Base-by-base conservation (phyloP, 352 stramenopile species). In the Phytophthora podocarpi region DNA sequence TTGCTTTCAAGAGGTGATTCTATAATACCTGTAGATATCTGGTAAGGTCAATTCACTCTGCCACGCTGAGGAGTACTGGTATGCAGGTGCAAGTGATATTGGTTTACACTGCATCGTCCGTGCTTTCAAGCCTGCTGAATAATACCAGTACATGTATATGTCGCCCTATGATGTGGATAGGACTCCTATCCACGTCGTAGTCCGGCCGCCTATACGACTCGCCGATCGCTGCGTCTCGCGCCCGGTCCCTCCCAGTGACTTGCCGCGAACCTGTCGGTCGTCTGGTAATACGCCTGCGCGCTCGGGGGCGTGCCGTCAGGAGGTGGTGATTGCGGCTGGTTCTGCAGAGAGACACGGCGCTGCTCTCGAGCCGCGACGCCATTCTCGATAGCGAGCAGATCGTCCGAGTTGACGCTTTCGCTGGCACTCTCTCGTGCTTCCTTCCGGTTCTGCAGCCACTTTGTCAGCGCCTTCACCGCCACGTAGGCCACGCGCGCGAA, bases 401-500 rank as follows among this genome's bases (percentile, higher is more conserved):
- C 47, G 4, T 54, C 54, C 13, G 26, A 26, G 27, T 60, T 31
- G 12, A 49, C 32, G 15, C 18, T 53, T n/a, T 55, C 34, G 18
- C 41, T n/a, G n/a, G n/a, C n/a, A n/a, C n/a, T n/a, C n/a, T n/a
- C n/a, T n/a, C n/a, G 31, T 5, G 37, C 32, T 32, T 50, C 40
- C 27, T 60, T 59, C 31, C 60, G 37, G n/a, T 36, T 59, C 31
- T 52, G 52, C 15, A 64, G 40, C 61, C 61, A 65, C 41, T 70
- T 70, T 21, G 18, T 3, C 28, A 70, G 4, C 2, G 37, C 34
- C 26, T 55, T 70, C 23, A 56, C 46, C 11, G 70, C 54, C 11
- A 73, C 65, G 35, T 78, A 85, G n/a, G 74, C 50, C 50, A 81
- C 72, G 13, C 70, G 74, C 4, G 72, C 40, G 16, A 83, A 48